phyloP scores from a whole-genome alignment of 257 asterid genomes.

The Penstemon newberryi region DNA sequence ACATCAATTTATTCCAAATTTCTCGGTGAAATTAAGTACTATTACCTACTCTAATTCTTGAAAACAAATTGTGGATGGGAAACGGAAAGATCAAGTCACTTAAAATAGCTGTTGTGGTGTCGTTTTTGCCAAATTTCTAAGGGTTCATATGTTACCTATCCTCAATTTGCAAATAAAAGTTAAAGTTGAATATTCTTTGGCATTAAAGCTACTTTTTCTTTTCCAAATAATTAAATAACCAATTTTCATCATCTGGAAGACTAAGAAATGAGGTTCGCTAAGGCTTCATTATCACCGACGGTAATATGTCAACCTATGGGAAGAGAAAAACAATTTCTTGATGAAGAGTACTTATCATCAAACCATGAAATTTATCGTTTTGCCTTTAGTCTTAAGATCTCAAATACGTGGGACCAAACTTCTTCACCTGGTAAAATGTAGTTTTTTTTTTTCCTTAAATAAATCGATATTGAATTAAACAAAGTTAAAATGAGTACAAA shows the following conservation, averaged over 20 bases:
- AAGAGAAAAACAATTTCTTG: slow-evolving; percentile 26
- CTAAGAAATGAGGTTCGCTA: neutral
- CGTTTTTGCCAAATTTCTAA: slow-evolving; percentile 7
- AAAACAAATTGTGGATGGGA: neutral
- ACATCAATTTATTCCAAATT: neutral
- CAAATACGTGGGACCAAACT: slow-evolving; percentile 21
- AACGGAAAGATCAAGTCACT: neutral
- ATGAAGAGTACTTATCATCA: slow-evolving; percentile 29
- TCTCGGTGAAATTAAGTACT: neutral
- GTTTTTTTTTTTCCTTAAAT: no score
- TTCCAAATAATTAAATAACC: no score
- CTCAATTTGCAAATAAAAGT: slow-evolving; percentile 15
- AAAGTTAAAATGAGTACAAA: no score
- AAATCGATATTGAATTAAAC: no score
- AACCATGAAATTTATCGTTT: neutral
- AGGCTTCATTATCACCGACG: slow-evolving; percentile 12
- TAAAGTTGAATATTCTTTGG: slow-evolving; percentile 21
- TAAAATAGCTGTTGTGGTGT: slow-evolving; percentile 15
- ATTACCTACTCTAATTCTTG: neutral
- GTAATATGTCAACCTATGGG: slow-evolving; percentile 27
- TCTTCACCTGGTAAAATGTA: no score
- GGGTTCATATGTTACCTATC: neutral
- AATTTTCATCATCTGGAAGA: neutral
- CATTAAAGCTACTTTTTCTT: neutral
- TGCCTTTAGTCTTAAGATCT: slow-evolving; percentile 5